Evolutionary conservation across 495 filamentous ascomycete species (phyloP), one percentile per base, ranked within the genome.

Genomic region (Penicillium maclennaniae): DNA sequence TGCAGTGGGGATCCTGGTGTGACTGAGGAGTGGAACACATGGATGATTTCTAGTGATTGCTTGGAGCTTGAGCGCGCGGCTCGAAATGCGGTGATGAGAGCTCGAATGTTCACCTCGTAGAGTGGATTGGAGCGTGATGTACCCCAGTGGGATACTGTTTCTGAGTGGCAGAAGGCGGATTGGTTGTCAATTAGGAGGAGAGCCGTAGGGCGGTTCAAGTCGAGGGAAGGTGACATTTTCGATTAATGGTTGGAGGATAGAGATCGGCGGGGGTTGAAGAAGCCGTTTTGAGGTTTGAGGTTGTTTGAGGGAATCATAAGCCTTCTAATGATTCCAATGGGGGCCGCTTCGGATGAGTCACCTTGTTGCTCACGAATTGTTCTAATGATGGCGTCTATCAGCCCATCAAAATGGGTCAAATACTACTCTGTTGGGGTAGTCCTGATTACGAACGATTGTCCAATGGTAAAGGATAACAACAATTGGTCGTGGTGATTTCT

Each of bases 121-220:
- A 59, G 47, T 4, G 76, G 73, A 49, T 77, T 79, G 56, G 71
- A 77, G 40, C 76, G 74, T 6, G 50, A 51, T 14, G 63, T 49
- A 28, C 79, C 78, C 68, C 75, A 72, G 43, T 68, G 54, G 17
- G 61, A 69, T 7, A 52, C 28, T 15, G 57, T 66, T 23, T 43
- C 25, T 40, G 77, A 73, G 44, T 79, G 60, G 31, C 55, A 61
- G 56, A 83, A 79, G 59, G 65, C 79, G 16, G 68, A 58, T 66
- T 85, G 80, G 58, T 81, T 78, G 67, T 85, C 79, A 47, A 85
- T 82, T 42, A 85, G 67, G 52, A 84, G 63, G 20, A 83, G 68
- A 12, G 79, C 80, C 0, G 79, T 82, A 10, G 71, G 69, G 6
- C 41, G 51, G 38, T 43, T 53, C 40, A 71, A 57, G 44, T 62